Conservation (phyloP, 345 rosid genomes). For the Lenwebbia sp. region DNA sequence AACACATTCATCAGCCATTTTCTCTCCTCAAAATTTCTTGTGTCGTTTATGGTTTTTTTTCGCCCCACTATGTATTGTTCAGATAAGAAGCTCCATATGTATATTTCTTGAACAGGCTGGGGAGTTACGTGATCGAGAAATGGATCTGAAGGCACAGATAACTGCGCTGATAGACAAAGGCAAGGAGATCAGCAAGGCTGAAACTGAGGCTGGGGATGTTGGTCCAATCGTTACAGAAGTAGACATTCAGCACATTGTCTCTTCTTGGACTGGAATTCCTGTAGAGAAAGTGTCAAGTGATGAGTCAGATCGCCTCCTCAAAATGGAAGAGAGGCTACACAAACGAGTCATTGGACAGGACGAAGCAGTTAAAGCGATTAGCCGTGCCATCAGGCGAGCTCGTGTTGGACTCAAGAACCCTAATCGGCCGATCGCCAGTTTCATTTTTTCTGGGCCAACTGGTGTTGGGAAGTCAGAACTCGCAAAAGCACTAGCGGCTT, state of each 20-base stretch:
- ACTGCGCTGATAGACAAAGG: constrained; percentile 71
- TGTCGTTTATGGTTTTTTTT: neutral
- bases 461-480: constrained; percentile 99
- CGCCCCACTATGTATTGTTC: neutral
- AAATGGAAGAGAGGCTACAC: constrained; percentile 96
- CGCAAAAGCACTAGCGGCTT: constrained; percentile 91
- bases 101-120: constrained; percentile 60
- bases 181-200: constrained; percentile 94
- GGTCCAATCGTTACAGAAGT: constrained; percentile 79
- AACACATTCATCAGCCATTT: neutral
- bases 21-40: neutral
- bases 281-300: constrained; percentile 95
- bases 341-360: constrained; percentile 93
- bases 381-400: constrained; percentile 94
- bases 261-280: constrained; percentile 97
- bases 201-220: constrained; percentile 76
- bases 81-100: neutral
- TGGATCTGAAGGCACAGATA: constrained; percentile 91
- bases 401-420: constrained; percentile 99
- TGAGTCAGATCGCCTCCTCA: constrained; percentile 87
- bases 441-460: constrained; percentile 99
- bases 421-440: constrained; percentile 90
- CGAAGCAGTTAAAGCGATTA: constrained; percentile 91
- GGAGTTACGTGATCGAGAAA: constrained; percentile 83
- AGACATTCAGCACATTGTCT: constrained; percentile 91